Evolutionary conservation across 1,139 yeast species (phyloP), one percentile per base, ranked within the genome.

Genomic region (Yamadazyma oceani): DNA sequence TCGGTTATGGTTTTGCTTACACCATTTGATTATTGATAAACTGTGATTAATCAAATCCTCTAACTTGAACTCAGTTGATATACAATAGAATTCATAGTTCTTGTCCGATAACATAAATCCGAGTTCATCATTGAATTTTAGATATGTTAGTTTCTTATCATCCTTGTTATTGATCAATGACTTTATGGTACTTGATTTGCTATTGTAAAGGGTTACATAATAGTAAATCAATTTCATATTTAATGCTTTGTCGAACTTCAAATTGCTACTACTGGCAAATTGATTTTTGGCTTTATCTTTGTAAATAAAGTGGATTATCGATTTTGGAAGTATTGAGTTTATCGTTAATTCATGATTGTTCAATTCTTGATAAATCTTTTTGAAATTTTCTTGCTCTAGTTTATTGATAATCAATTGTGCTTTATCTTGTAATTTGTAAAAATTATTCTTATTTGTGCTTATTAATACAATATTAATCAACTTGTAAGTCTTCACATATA

Each of bases 381-480:
- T 57, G 30, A 66, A 60, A 7, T 58, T 58, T 22, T 71, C 73
- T 15, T 55, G 55, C 36, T 58, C 60, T 2, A 79, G 54, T 25
- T 69, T 70, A 17, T 59, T 57, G 16, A 83, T 59, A 12, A 90
- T 73, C 30, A 66, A 66, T 29, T 70, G 67, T 2, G 87, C 78
- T 2, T 80, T 69, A 27, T 71, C 69, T 45, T 85, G 80, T 72
- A 92, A 75, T 40, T 81, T 82, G 55, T 77, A 87, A 54, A 92
- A 92, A 1, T 89, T 73, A 52, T 85, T 86, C 55, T 85, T 86
- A 57, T 82, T 89, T 1, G 96, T 90, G 48, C 94, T 82, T 9
- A 92, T 73, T 24, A 92, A 64, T 3, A 88, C 80, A 9, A 92
- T 62, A 0, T 84, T 84, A 1, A 85, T 58, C 22, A 74, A 42